Conservation (phyloP, 306 rosid genomes). For the Lagenaria siceraria region DNA sequence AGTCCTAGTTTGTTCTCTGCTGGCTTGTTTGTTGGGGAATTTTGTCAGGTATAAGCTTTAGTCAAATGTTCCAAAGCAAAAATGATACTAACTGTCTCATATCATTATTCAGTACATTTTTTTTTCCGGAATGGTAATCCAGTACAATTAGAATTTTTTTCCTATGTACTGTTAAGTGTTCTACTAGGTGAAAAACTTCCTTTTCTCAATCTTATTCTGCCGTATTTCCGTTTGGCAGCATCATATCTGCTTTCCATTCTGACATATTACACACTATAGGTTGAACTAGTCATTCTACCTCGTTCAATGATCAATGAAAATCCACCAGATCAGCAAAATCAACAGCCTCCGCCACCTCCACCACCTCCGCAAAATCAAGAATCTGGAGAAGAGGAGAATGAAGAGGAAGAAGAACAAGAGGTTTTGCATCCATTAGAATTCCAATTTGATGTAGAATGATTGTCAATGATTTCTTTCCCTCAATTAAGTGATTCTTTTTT, state of each 20-base stretch:
- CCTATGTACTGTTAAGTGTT: background rate
- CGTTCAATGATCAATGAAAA: conserved; percentile 63
- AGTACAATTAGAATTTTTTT: background rate
- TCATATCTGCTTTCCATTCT: conserved; percentile 7
- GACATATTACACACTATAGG: conserved; percentile 40
- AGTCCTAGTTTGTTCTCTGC: background rate
- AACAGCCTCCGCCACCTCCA: conserved; percentile 95
- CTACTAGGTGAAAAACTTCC: background rate
- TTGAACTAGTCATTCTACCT: conserved; percentile 88
- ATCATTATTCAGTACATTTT: background rate
- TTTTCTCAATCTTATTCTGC: background rate
- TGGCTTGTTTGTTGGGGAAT: background rate
- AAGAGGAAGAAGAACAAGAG: conserved; percentile 86
- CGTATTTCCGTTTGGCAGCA: background rate
- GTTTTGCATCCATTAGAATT: conserved; percentile 22
- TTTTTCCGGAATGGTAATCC: no score
- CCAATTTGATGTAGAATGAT: background rate
- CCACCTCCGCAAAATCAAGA: conserved; percentile 97
- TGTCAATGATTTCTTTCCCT: background rate
- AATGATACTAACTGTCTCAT: background rate
- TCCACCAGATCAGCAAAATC: conserved; percentile 91
- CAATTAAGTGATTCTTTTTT: background rate
- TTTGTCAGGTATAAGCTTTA: background rate
- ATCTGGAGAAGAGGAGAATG: conserved; percentile 67
- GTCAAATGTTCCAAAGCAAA: background rate